These are phyloP conservation scores for Phaeotremella fagi DNA, from an alignment of 768 basidiomycete species.

Conservation along the genomic window DNA sequence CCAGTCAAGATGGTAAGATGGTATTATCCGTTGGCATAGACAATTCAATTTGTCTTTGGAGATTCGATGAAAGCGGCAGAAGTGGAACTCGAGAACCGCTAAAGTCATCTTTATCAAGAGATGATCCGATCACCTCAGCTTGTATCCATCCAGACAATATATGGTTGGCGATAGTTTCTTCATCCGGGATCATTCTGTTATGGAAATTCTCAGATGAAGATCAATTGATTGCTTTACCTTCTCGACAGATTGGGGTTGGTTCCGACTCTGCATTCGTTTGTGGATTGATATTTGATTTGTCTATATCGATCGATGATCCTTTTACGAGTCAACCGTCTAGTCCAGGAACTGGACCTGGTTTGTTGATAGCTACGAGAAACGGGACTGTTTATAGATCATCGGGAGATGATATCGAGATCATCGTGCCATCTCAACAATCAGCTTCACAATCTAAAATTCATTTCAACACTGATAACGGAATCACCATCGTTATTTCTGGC, in stretches of 20 bases:
- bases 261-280: too few relatives aligned
- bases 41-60: constrained; percentile 73
- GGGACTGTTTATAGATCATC: too few relatives aligned
- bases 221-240: background rate
- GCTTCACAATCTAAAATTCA: too few relatives aligned
- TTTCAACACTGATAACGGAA: too few relatives aligned
- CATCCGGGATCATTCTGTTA: constrained; percentile 1
- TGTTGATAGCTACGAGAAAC: background rate
- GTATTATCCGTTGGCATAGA: constrained; percentile 70
- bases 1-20: constrained; percentile 63
- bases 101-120: background rate
- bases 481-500: background rate
- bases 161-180: constrained; percentile 5
- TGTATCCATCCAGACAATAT: constrained; percentile 2
- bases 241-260: background rate
- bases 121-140: constrained; percentile 14
- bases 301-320: too few relatives aligned
- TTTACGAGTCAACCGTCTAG: background rate
- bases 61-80: constrained; percentile 46
- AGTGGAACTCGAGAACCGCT: constrained; percentile 27
- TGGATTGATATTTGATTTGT: too few relatives aligned
- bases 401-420: too few relatives aligned
- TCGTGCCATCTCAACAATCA: too few relatives aligned
- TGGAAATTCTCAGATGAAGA: constrained; percentile 9
- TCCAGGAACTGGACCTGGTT: background rate